Percentiles rank a stretch among this genome's conserved stretches.
Conservation (phyloP, 345 rosid genomes). For the Pistacia vera region DNA sequence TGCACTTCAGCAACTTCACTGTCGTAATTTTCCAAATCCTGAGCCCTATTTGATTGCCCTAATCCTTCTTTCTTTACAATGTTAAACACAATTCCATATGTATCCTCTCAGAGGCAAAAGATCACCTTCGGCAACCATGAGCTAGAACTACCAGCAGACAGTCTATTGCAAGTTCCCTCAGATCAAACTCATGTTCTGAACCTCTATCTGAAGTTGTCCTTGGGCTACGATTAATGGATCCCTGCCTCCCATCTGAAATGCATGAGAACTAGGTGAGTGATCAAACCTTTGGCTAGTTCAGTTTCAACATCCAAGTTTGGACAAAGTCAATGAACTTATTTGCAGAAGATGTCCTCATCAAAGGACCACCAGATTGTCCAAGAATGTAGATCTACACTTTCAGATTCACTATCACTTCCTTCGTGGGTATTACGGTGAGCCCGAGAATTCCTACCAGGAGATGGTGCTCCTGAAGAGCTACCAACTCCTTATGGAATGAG, state of each 20-base stretch:
- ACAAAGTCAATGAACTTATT: conserved; percentile 77
- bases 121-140: conserved; percentile 79
- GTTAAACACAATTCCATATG: conserved; percentile 71
- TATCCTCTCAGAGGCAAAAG: conserved; percentile 74
- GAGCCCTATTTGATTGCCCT: conserved; percentile 40
- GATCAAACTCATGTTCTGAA: conserved; percentile 49
- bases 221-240: conserved; percentile 45
- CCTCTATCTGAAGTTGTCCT: conserved; percentile 48
- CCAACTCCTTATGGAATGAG: conserved; percentile 45
- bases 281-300: conserved; percentile 52
- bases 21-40: conserved; percentile 35
- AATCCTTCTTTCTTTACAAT: conserved; percentile 67
- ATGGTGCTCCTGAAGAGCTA: conserved; percentile 37
- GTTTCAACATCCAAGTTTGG: conserved; percentile 62
- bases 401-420: conserved; percentile 89
- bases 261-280: conserved; percentile 48
- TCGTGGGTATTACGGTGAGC: conserved; percentile 44
- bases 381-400: conserved; percentile 66
- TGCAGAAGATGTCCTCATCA: conserved; percentile 96
- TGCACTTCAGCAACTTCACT: conserved; percentile 67
- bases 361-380: conserved; percentile 98
- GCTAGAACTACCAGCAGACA: conserved; percentile 42
- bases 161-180: conserved; percentile 40
- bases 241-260: conserved; percentile 39
- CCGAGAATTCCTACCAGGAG: conserved; percentile 49